These are phyloP conservation scores for Aureobasidium leucospermi DNA, from an alignment of 2,329 filamentous ascomycete species.

Conservation along the genomic window DNA sequence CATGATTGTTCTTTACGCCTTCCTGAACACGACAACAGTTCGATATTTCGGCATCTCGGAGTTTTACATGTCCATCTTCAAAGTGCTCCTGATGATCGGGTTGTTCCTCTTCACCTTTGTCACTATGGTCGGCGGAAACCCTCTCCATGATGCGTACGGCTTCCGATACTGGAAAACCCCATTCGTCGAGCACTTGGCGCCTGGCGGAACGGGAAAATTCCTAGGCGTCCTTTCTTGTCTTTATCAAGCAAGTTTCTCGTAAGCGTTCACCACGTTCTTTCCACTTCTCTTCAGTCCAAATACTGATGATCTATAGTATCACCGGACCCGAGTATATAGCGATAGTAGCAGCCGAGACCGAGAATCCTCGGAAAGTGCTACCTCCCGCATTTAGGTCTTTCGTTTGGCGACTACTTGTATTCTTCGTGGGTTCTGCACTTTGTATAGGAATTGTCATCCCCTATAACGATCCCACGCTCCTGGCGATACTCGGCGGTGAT, in stretches of 20 bases:
- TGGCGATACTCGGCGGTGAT: slow-evolving; percentile 20
- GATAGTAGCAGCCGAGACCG: slow-evolving; percentile 42
- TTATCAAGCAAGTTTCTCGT: slow-evolving; percentile 34
- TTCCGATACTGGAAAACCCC: slow-evolving; percentile 38
- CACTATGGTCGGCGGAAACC: slow-evolving; percentile 30
- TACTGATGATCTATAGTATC: background rate
- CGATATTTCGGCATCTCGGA: slow-evolving; percentile 38
- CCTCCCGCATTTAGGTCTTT: slow-evolving; percentile 43
- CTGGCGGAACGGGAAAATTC: slow-evolving; percentile 26
- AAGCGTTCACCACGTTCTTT: background rate
- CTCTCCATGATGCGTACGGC: slow-evolving; percentile 29
- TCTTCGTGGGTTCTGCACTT: slow-evolving; percentile 41
- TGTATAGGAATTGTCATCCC: slow-evolving; percentile 36
- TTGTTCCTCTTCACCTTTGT: slow-evolving; percentile 35
- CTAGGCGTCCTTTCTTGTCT: slow-evolving; percentile 28
- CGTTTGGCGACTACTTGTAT: slow-evolving; percentile 39
- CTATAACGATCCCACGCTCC: slow-evolving; percentile 25
- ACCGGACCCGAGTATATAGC: slow-evolving; percentile 38
- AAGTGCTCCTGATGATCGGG: slow-evolving; percentile 40
- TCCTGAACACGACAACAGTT: slow-evolving; percentile 41
- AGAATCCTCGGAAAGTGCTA: slow-evolving; percentile 38
- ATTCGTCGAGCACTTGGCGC: slow-evolving; percentile 24
- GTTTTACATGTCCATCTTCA: slow-evolving; percentile 47
- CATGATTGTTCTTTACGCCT: slow-evolving; percentile 14
- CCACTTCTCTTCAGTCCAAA: slow-evolving; percentile 19